Evolutionary conservation across 768 basidiomycete species (phyloP).

Genomic region (Phaffia tasmanica): DNA sequence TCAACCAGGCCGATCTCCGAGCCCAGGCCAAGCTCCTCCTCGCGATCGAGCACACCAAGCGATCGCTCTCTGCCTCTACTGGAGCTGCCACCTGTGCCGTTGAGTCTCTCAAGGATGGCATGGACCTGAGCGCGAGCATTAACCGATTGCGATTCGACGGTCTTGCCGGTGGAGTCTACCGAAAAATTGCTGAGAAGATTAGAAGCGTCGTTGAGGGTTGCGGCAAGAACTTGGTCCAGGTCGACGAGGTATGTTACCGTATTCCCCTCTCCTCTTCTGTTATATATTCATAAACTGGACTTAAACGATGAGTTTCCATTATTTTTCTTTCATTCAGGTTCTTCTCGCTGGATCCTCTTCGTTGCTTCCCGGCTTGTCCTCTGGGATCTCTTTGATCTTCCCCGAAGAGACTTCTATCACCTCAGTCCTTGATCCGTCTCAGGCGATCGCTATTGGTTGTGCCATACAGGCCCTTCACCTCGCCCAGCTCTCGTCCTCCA

Average conservation of each 20-base stretch:
- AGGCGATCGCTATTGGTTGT: conserved; percentile 63
- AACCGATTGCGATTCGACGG: conserved; percentile 56
- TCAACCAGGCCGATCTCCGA: conserved; percentile 49
- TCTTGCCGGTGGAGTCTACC: conserved; percentile 53
- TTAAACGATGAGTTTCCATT: not conserved
- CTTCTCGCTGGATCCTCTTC: conserved; percentile 69
- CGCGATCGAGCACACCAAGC: conserved; percentile 88
- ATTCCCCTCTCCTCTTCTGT: not conserved
- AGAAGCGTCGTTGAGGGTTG: conserved; percentile 47
- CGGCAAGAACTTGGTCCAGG: conserved; percentile 51
- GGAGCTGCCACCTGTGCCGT: conserved; percentile 84
- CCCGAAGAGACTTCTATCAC: conserved; percentile 50
- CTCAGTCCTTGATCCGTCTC: conserved; percentile 65
- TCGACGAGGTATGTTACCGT: conserved; percentile 48
- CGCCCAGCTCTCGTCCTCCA: conserved; percentile 40
- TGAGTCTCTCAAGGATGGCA: conserved; percentile 84
- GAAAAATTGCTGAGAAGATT: conserved; percentile 47
- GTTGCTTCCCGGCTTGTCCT: conserved; percentile 62
- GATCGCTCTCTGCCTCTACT: conserved; percentile 73
- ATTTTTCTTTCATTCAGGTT: conserved; percentile 36
- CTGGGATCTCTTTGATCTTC: conserved; percentile 49
- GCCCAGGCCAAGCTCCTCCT: conserved; percentile 88
- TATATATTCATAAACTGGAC: not conserved
- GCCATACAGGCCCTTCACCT: conserved; percentile 62
- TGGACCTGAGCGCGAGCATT: conserved; percentile 71